Evolutionary conservation across 2,329 filamentous ascomycete genomes (phyloP), one percentile per base, ranked within the genome.

Genomic region (Sporothrix inflata): DNA sequence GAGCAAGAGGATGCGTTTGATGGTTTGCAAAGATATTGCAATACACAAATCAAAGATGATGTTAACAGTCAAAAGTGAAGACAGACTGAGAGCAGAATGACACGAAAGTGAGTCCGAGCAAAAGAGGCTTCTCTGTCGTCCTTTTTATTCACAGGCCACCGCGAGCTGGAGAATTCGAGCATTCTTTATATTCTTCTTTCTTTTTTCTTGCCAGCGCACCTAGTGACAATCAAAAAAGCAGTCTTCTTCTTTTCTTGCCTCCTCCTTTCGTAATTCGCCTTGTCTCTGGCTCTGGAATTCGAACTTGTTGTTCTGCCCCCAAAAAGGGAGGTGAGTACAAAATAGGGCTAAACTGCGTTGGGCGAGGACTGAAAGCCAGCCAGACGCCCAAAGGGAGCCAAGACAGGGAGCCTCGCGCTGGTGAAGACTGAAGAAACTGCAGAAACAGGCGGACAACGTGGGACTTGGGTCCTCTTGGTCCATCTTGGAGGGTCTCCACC

Each of bases 371-470:
- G 21, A 27, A 65, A 65, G 60, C 55, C 55, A 61, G 55, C 55
- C 55, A 12, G 4, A 61, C 27, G 55, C 34, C 16, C 30, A 38
- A 40, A 61, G 38, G 63, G 42, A 27, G 42, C 63, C 42, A 66
- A 30, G 63, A n/a, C 21, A 66, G 63, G 63, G 63, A 66, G 63
- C 24, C 61, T 66, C 63, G 61, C 61, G 40, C 24, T 66, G 63
- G 63, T 49, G 63, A 66, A 63, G 24, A 30, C 42, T 47, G 24
- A 47, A 66, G 40, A 63, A 63, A 19, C n/a, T 14, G 38, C 34
- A 63, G 60, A 63, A 45, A 63, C 60, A 45, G 60, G 60, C 60
- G 38, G 42, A 27, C 42, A 66, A 66, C 63, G 63, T 66, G 63
- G 60, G 63, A 66, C 63, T 45, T 45, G 60, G 11, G n/a, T n/a